Evolutionary conservation across 2,329 filamentous ascomycete genomes (phyloP).

Genomic region (Cercospora sp.): DNA sequence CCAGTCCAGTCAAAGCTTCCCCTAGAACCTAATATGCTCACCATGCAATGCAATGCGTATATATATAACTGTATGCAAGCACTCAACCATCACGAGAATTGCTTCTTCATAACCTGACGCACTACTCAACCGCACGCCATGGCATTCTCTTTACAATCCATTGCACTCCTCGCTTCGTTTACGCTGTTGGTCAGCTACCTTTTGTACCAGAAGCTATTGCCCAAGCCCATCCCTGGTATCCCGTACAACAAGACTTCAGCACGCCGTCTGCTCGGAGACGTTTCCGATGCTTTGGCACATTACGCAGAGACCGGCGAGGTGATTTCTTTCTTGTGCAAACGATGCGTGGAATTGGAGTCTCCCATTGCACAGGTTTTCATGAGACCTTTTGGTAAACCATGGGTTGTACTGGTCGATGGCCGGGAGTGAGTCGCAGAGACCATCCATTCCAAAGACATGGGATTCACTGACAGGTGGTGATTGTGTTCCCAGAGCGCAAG

Average conservation of each 20-base stretch:
- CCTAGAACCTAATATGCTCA: not conserved
- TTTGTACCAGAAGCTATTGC: not conserved
- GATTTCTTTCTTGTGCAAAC: not conserved
- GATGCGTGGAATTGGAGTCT: not conserved
- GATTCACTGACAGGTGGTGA: not conserved
- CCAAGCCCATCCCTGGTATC: slow-evolving; percentile 13
- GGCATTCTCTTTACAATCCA: not conserved
- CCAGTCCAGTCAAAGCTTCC: not conserved
- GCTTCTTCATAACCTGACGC: not conserved
- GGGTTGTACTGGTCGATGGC: slow-evolving; percentile 4
- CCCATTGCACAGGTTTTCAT: slow-evolving; percentile 13
- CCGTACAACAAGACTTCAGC: slow-evolving; percentile 7
- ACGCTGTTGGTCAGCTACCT: not conserved
- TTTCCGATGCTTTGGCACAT: not conserved
- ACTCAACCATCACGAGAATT: not conserved
- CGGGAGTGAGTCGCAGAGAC: not conserved
- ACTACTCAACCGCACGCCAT: not conserved
- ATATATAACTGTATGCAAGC: not conserved
- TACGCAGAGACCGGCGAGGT: slow-evolving; percentile 1
- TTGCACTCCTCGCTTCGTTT: not conserved
- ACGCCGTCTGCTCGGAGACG: slow-evolving; percentile 1
- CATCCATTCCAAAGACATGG: not conserved
- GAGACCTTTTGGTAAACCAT: slow-evolving; percentile 7
- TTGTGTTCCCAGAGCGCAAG: not conserved
- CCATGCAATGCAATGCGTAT: not conserved